Evolutionary conservation across 768 basidiomycete species (phyloP).

Genomic region (Psilocybe cubensis): DNA sequence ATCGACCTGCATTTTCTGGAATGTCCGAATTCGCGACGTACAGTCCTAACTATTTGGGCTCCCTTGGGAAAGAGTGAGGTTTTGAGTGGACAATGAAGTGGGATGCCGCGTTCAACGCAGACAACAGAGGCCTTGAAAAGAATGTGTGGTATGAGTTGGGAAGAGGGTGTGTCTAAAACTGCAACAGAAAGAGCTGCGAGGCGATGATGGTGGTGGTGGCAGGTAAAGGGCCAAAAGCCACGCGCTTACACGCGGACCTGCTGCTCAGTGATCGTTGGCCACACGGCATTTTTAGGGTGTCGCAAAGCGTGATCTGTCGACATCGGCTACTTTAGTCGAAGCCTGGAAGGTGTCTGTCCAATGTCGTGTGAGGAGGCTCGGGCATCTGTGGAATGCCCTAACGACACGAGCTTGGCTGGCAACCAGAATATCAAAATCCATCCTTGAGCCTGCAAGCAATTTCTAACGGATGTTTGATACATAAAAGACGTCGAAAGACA

Average conservation of each 20-base stretch:
- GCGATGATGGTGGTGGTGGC: constrained; percentile 6
- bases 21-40: neutral
- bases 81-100: neutral
- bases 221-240: constrained; percentile 3
- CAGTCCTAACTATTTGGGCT: neutral
- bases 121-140: neutral
- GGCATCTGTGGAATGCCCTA: too few species aligned
- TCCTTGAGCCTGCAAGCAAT: too few species aligned
- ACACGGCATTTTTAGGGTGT: too few species aligned
- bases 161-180: neutral
- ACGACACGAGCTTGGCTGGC: too few species aligned
- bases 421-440: too few species aligned
- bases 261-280: too few species aligned
- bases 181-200: neutral
- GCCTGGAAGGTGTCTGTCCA: too few species aligned
- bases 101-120: constrained; percentile 5
- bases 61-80: neutral
- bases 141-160: neutral
- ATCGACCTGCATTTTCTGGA: constrained; percentile 26
- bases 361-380: too few species aligned
- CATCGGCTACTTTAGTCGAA: too few species aligned
- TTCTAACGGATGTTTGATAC: too few species aligned
- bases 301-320: too few species aligned
- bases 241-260: neutral
- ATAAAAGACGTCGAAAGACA: neutral